Evolutionary conservation across 192 early-diverging fungal species (phyloP), one percentile per base, ranked within the genome.

Genomic region (Umbelopsis sp.): DNA sequence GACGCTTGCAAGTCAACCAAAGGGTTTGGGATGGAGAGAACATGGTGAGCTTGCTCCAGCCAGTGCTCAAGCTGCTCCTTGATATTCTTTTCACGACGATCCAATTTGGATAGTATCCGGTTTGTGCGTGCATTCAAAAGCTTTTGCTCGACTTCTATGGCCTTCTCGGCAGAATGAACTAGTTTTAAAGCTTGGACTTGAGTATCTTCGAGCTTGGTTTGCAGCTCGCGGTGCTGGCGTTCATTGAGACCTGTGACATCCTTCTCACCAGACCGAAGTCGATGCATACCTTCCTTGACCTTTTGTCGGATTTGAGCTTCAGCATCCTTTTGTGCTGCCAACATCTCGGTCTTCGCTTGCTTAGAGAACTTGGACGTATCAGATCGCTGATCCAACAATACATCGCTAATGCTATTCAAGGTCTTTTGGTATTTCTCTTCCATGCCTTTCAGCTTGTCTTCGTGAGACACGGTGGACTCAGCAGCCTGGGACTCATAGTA

Each of bases 121-220:
- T 61, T 25, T 6, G 55, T 61, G 25, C 25, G 55, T 8, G 55
- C 30, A 18, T 61, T n/a, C 55, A 61, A 35, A 25, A 61, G 25
- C 18, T 35, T 61, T 35, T 61, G 55, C 25, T 61, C 55, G 0
- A 61, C 30, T 12, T 25, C 55, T 15, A 61, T 35, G 23, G 25
- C 55, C 25, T 61, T 61, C 27, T 61, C 55, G 5, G 55, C 55
- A 61, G 55, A 61, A 16, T 61, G 55, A 4, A 61, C 30, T 16
- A 25, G 9, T 18, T 61, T 61, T 23, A 61, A 10, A 18, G 55
- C 55, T 61, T 61, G 27, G 4, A 61, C 30, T 61, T 61, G 55
- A n/a, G 55, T 18, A 61, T 61, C 55, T 61, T 61, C 55, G 16
- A 61, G 33, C 30, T 61, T 61, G 27, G 55, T 35, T 8, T 22